Base-by-base conservation (phyloP, 768 basidiomycete genomes). In the Pisolithus tinctorius region DNA sequence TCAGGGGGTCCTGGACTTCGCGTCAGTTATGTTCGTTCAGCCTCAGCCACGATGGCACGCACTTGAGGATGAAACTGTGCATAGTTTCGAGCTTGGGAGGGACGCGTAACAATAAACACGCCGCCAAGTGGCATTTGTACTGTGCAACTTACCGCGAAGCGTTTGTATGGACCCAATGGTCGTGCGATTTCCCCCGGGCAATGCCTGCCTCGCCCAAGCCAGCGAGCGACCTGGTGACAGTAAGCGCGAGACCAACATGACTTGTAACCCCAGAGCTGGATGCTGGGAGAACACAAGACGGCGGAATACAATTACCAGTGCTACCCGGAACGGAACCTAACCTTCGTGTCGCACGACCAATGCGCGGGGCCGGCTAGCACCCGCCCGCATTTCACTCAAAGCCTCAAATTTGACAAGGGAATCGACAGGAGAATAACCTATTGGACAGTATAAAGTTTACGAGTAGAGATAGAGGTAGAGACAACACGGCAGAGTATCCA, bases 1-100 rank as follows among this genome's bases (percentile, higher is more conserved):
- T 80, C 57, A 98, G 71, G 0, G 93, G 88, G 63, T 98, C 94
- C 90, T 93, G 51, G 5, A 27, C 26, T 16, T 26, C 10, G 41
- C 25, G 31, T 16, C n/a, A 36, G 8, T 25, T 48, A n/a, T 53
- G 55, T n/a, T 13, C 10, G 13, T 23, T 30, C 16, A 9, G 31
- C 20, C 37, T 7, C 17, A 48, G 30, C 36, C 31, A 47, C 13
- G 37, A 26, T 37, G 26, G 36, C 14, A 46, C 67, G 43, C 37
- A 59, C 66, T 7, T 48, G 41, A 20, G 63, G 40, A 14, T 54
- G 57, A 50, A 65, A 69, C 9, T 55, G 50, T 17, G 46, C 51
- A 37, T 58, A 51, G 38, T 38, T 53, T 34, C 63, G 54, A n/a
- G 58, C 62, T 64, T 34, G 36, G 34, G 11, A 11, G 34, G 36